phyloP scores from a whole-genome alignment of 2,329 filamentous ascomycete genomes.

The Monosporascus sp. region DNA sequence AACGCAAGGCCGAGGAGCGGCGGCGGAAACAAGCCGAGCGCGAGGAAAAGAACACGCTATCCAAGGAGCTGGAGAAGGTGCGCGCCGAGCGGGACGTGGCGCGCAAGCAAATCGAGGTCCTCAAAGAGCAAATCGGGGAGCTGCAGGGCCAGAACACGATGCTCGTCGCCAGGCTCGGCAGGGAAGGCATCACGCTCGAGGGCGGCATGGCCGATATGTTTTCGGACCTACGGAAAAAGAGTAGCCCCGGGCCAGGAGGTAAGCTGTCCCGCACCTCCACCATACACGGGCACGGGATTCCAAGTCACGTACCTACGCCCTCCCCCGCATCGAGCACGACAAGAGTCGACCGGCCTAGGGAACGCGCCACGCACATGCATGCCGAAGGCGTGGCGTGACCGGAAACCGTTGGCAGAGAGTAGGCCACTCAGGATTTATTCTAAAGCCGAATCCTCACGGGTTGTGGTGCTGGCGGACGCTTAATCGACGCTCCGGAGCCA shows the following conservation, averaged over 20 bases:
- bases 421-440: background rate
- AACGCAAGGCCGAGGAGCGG: conserved; percentile 51
- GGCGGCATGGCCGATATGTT: background rate
- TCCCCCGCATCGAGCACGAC: background rate
- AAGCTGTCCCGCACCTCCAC: background rate
- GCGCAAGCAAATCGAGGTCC: conserved; percentile 45
- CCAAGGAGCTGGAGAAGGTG: conserved; percentile 47
- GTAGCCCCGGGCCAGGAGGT: background rate
- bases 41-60: conserved; percentile 45
- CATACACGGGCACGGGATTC: background rate
- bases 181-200: conserved; percentile 23
- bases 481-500: background rate
- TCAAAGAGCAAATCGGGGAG: conserved; percentile 51
- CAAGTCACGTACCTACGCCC: background rate
- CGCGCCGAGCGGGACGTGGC: conserved; percentile 48
- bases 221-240: background rate
- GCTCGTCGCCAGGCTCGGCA: conserved; percentile 51
- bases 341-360: background rate
- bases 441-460: background rate
- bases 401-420: background rate
- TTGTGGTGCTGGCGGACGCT: background rate
- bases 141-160: conserved; percentile 56
- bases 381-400: background rate
- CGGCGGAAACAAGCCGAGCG: conserved; percentile 46
- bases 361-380: background rate